Conservation (phyloP, 331 rosid species). For the Acacia concinna region DNA sequence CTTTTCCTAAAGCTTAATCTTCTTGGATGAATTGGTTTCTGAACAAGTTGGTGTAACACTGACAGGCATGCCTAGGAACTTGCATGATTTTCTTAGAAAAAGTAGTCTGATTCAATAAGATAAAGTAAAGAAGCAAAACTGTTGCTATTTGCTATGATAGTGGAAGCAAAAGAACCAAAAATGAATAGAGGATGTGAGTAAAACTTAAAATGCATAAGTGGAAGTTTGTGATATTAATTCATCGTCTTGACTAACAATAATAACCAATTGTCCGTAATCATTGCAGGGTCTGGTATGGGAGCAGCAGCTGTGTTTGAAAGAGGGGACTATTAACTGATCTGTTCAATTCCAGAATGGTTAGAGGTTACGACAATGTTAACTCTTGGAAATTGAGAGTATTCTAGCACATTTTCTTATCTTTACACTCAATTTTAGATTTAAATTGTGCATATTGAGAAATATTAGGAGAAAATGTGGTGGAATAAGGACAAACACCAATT, state of each 20-base stretch:
- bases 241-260: not conserved
- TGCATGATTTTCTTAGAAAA: not conserved
- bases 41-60: not conserved
- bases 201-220: conserved; percentile 2
- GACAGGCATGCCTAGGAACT: not conserved
- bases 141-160: not conserved
- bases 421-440: no score
- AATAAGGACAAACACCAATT: no score
- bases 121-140: not conserved
- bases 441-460: no score
- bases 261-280: conserved; percentile 10
- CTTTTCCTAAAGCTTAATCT: not conserved
- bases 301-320: conserved; percentile 93
- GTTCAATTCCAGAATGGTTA: conserved; percentile 31
- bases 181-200: not conserved
- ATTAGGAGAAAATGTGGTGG: no score
- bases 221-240: not conserved
- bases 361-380: not conserved
- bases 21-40: not conserved
- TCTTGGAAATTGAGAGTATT: no score
- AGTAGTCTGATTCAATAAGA: not conserved
- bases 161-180: not conserved
- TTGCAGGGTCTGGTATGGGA: conserved; percentile 89
- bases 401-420: no score
- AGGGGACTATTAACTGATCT: conserved; percentile 59